Evolutionary conservation across 805 yeast genomes (phyloP).

Genomic region (Lachancea nothofagi): DNA sequence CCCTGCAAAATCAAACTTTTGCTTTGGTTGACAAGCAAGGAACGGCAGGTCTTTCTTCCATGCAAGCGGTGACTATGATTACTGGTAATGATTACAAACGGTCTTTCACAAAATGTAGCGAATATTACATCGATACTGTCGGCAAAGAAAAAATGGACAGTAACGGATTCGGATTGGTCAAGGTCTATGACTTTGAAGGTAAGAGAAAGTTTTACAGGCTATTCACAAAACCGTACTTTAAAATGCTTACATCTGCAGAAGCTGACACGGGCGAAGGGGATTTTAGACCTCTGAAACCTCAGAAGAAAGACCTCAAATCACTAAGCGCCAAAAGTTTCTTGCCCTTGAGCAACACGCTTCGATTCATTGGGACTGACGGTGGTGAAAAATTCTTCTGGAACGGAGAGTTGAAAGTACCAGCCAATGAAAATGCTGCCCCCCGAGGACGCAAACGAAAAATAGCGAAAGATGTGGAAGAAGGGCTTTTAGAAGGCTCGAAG

Average conservation of each 20-base stretch:
- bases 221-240: constrained; percentile 41
- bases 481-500: neutral
- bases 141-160: constrained; percentile 29
- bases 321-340: constrained; percentile 24
- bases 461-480: neutral
- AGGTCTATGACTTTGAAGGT: constrained; percentile 69
- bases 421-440: constrained; percentile 12
- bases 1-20: constrained; percentile 59
- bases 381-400: constrained; percentile 31
- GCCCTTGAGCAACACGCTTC: constrained; percentile 27
- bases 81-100: constrained; percentile 53
- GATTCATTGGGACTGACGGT: constrained; percentile 19
- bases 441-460: constrained; percentile 12
- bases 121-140: constrained; percentile 39
- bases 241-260: constrained; percentile 17
- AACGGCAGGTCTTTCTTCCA: constrained; percentile 52
- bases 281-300: constrained; percentile 1
- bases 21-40: constrained; percentile 41
- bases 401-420: constrained; percentile 26
- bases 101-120: constrained; percentile 48
- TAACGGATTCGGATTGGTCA: constrained; percentile 40
- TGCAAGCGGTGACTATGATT: constrained; percentile 44
- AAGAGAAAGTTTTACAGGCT: constrained; percentile 68
- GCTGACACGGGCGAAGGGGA: neutral
- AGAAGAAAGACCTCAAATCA: constrained; percentile 13